These are phyloP conservation scores for Alternaria ethzedia DNA, from an alignment of 2,329 filamentous ascomycete genomes.

Conservation along the genomic window DNA sequence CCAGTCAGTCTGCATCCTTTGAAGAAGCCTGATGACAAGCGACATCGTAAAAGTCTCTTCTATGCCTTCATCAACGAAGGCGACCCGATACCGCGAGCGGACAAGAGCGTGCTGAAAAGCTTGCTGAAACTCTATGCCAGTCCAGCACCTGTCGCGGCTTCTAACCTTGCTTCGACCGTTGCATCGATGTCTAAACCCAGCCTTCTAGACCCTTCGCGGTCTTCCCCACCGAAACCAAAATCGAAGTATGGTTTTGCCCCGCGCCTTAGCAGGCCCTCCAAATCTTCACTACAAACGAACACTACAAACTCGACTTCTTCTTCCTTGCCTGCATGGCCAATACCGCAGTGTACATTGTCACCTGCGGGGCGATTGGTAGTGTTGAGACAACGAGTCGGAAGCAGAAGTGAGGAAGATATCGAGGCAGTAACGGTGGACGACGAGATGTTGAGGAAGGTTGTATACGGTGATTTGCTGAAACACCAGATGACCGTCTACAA, in stretches of 20 bases:
- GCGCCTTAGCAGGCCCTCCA: slow-evolving; percentile 27
- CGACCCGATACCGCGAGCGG: slow-evolving; percentile 78
- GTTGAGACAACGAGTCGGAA: slow-evolving; percentile 53
- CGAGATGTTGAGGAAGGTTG: slow-evolving; percentile 69
- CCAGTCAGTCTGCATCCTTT: slow-evolving; percentile 76
- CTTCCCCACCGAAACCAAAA: slow-evolving; percentile 20
- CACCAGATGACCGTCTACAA: slow-evolving; percentile 83
- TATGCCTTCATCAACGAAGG: slow-evolving; percentile 85
- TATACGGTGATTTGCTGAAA: slow-evolving; percentile 83
- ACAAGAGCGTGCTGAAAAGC: slow-evolving; percentile 75
- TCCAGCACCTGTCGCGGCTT: slow-evolving; percentile 56
- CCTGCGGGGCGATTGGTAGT: slow-evolving; percentile 74
- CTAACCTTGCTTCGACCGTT: slow-evolving; percentile 21
- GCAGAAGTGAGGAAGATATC: slow-evolving; percentile 59
- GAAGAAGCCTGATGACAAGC: slow-evolving; percentile 57
- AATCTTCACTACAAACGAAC: slow-evolving; percentile 31
- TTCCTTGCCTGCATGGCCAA: slow-evolving; percentile 62
- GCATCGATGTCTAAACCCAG: slow-evolving; percentile 35
- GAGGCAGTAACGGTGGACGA: slow-evolving; percentile 73
- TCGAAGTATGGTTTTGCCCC: slow-evolving; percentile 14
- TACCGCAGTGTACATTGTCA: slow-evolving; percentile 71
- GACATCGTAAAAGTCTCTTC: slow-evolving; percentile 71
- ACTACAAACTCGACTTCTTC: slow-evolving; percentile 42
- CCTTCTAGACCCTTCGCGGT: slow-evolving; percentile 13
- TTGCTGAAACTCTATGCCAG: slow-evolving; percentile 73